Percentiles rank a stretch among this genome's conserved stretches.
Evolutionary conservation across 495 filamentous ascomycete species (phyloP).

Genomic region (Penicillium bovifimosum): DNA sequence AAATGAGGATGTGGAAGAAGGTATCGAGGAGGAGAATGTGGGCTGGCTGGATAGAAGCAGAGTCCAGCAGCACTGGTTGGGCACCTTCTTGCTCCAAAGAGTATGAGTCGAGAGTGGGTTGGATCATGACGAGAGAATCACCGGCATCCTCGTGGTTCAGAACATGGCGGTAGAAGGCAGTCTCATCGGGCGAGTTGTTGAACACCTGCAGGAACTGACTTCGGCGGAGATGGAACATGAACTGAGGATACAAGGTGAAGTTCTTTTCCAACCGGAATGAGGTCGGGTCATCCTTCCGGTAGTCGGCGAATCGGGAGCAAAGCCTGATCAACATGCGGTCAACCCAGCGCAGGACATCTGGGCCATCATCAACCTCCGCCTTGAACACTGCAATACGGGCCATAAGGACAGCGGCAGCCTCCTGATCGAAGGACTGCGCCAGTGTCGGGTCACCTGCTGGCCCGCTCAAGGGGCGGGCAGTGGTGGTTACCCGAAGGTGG

Average conservation of each 20-base stretch:
- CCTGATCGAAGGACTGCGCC: conserved; percentile 97
- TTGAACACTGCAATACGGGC: conserved; percentile 98
- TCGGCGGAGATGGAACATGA: conserved; percentile 98
- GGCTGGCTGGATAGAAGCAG: conserved; percentile 88
- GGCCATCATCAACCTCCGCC: conserved; percentile 96
- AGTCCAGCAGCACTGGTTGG: conserved; percentile 89
- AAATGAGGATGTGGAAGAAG: conserved; percentile 99
- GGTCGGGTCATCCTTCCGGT: conserved; percentile 95
- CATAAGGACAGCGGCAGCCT: conserved; percentile 97
- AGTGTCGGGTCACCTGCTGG: conserved; percentile 96
- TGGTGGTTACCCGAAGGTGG: conserved; percentile 91
- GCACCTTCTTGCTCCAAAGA: conserved; percentile 90
- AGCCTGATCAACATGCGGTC: conserved; percentile 97
- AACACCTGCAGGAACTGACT: conserved; percentile 99
- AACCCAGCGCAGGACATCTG: conserved; percentile 98
- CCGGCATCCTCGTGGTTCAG: conserved; percentile 96
- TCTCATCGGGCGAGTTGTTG: conserved; percentile 99
- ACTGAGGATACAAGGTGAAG: conserved; percentile 97
- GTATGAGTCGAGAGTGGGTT: conserved; percentile 96
- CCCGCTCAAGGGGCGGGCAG: conserved; percentile 85
- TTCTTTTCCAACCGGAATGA: conserved; percentile 99
- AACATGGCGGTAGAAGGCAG: conserved; percentile 95
- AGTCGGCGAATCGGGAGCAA: conserved; percentile 96
- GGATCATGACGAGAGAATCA: conserved; percentile 98
- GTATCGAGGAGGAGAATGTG: conserved; percentile 95